Evolutionary conservation across 108 stramenopile species (phyloP).

Genomic region (Schizochytrium sp.): DNA sequence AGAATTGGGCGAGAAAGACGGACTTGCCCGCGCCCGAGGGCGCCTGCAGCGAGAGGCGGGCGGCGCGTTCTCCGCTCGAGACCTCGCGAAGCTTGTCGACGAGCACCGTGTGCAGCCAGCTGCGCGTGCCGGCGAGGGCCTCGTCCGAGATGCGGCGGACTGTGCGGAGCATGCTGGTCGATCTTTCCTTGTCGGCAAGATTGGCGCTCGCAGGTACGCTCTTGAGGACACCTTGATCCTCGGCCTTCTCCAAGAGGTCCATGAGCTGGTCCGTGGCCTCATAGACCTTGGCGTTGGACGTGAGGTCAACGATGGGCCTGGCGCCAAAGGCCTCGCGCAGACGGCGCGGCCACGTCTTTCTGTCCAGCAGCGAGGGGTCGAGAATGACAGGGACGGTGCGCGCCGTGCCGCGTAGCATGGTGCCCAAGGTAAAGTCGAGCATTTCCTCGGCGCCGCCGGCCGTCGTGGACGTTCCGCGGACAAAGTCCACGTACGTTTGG

Average conservation of each 20-base stretch:
- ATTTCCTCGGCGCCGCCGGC: neutral
- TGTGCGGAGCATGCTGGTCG: neutral
- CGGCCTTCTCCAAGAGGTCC: neutral
- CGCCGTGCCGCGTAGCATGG: neutral
- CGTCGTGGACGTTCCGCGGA: neutral
- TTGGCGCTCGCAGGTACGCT: neutral
- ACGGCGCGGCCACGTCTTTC: neutral
- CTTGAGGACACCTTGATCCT: neutral
- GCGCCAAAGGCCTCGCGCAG: neutral
- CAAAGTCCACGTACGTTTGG: neutral
- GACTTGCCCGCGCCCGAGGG: neutral
- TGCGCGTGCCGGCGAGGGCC: neutral
- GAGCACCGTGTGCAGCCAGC: neutral
- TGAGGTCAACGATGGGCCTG: neutral
- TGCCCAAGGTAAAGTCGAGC: neutral
- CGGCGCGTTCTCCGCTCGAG: neutral
- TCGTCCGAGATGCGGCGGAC: neutral
- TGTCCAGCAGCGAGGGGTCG: neutral
- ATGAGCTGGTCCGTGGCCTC: neutral
- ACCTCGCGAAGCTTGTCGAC: neutral
- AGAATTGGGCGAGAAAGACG: neutral
- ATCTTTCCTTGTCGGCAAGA: neutral
- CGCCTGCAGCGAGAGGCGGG: neutral
- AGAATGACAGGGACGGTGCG: neutral
- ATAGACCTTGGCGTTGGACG: neutral